These are phyloP conservation scores for Penicillium robsamsonii DNA, from an alignment of 495 filamentous ascomycete species.

Conservation along the genomic window DNA sequence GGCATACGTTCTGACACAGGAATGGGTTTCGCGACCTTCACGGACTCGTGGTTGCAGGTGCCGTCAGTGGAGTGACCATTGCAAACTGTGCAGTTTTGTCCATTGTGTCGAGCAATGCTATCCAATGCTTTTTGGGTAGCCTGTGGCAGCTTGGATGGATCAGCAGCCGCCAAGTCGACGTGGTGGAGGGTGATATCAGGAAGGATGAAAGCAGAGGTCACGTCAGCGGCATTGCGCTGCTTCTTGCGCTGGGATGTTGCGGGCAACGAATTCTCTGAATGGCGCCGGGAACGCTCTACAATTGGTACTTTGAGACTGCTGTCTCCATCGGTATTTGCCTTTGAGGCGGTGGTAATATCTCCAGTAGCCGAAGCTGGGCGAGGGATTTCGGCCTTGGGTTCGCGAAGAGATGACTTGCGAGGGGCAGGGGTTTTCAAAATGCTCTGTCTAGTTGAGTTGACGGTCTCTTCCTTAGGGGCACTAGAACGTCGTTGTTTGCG, in stretches of 20 bases:
- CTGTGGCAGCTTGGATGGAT: constrained; percentile 40
- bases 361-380: constrained; percentile 42
- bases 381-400: constrained; percentile 28
- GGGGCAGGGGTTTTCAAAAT: constrained; percentile 35
- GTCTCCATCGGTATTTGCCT: constrained; percentile 30
- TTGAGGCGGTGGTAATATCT: constrained; percentile 34
- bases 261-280: constrained; percentile 45
- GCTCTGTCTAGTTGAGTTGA: constrained; percentile 39
- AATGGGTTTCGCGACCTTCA: constrained; percentile 64
- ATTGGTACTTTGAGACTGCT: constrained; percentile 32
- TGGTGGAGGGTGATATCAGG: constrained; percentile 63
- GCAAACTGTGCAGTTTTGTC: constrained; percentile 73
- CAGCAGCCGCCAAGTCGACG: constrained; percentile 33
- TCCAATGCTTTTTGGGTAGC: constrained; percentile 59
- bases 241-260: constrained; percentile 31
- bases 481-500: constrained; percentile 45
- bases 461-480: constrained; percentile 35
- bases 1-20: constrained; percentile 69
- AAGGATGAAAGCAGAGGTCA: constrained; percentile 28
- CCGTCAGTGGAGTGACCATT: constrained; percentile 48
- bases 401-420: constrained; percentile 50
- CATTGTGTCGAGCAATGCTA: constrained; percentile 59
- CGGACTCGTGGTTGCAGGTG: constrained; percentile 44
- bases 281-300: constrained; percentile 39
- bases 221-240: constrained; percentile 21